Percentiles rank a stretch among this genome's conserved stretches.
Evolutionary conservation across 202 grass and related monocot species (phyloP).

Genomic region (Saccharum hybrid): DNA sequence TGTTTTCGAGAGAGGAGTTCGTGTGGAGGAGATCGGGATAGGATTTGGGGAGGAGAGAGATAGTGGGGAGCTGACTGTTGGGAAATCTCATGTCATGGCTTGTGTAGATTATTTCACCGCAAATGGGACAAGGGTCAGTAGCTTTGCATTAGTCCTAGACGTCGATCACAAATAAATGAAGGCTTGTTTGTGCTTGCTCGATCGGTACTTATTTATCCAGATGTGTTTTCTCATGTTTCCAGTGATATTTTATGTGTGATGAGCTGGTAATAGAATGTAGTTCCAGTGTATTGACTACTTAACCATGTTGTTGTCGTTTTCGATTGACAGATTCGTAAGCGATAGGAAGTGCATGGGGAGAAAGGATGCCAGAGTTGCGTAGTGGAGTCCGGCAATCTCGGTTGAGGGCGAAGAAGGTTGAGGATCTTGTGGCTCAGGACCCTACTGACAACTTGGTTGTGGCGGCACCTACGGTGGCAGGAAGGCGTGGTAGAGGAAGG

Average conservation of each 20-base stretch:
- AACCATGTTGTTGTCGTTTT: slow-evolving; percentile 18
- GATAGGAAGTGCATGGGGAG: slow-evolving; percentile 88
- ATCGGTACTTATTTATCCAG: slow-evolving; percentile 21
- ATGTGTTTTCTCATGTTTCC: slow-evolving; percentile 34
- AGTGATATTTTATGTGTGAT: slow-evolving; percentile 36
- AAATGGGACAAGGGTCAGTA: slow-evolving; percentile 1
- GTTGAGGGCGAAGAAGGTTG: slow-evolving; percentile 76
- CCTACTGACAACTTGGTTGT: slow-evolving; percentile 55
- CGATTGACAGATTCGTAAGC: slow-evolving; percentile 45
- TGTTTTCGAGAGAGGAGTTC: slow-evolving; percentile 16
- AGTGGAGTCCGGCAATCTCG: slow-evolving; percentile 88
- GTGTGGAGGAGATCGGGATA: slow-evolving; percentile 45
- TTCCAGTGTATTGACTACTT: slow-evolving; percentile 24
- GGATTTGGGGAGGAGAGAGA: slow-evolving; percentile 38
- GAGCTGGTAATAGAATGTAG: slow-evolving; percentile 34
- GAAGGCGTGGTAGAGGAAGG: slow-evolving; percentile 79
- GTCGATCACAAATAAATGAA: neutral
- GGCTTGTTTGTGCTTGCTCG: neutral
- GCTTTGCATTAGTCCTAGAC: neutral
- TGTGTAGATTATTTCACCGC: slow-evolving; percentile 10
- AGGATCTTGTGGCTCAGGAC: slow-evolving; percentile 56
- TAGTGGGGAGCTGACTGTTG: slow-evolving; percentile 27
- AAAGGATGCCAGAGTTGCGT: slow-evolving; percentile 98
- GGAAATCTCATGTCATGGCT: slow-evolving; percentile 23
- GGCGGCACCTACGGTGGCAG: slow-evolving; percentile 58